phyloP scores from a whole-genome alignment of 495 filamentous ascomycete genomes.

The Achaetomiella virescens region DNA sequence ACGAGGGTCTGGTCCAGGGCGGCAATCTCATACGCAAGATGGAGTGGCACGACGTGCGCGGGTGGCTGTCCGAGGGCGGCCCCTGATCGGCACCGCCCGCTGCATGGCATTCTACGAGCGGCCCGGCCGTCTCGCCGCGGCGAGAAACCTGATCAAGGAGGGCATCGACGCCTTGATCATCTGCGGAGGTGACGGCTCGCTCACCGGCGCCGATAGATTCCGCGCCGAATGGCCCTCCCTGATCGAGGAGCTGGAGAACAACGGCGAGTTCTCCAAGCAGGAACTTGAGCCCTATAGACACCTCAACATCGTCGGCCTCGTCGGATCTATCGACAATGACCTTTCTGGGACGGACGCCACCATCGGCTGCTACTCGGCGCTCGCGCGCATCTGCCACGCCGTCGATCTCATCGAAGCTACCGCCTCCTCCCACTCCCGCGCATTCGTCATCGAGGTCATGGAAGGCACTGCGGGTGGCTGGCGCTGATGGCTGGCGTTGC shows the following conservation, averaged over 20 bases:
- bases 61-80: constrained; percentile 89
- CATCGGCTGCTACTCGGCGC: constrained; percentile 92
- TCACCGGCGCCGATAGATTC: constrained; percentile 95
- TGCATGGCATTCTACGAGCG: constrained; percentile 87
- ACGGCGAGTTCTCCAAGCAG: constrained; percentile 57
- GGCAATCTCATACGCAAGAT: constrained; percentile 80
- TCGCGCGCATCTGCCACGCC: constrained; percentile 85
- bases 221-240: constrained; percentile 84
- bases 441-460: constrained; percentile 99
- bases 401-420: constrained; percentile 97
- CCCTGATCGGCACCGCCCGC: constrained; percentile 90
- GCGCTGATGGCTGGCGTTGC: constrained; percentile 95
- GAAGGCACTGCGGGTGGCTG: constrained; percentile 97
- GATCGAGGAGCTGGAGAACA: constrained; percentile 71
- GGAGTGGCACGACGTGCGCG: constrained; percentile 91
- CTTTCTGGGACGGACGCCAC: constrained; percentile 95
- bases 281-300: constrained; percentile 67
- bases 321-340: constrained; percentile 98
- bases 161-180: constrained; percentile 96
- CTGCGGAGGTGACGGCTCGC: constrained; percentile 93
- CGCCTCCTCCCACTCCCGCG: constrained; percentile 90
- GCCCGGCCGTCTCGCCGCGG: constrained; percentile 69
- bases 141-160: constrained; percentile 85
- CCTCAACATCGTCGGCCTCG: constrained; percentile 92
- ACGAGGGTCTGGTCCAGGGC: constrained; percentile 89